A percentile compares a stretch with the other conserved stretches of the same genome.
Conservation (phyloP, 208 protist species). For the Crithidia sp. region DNA sequence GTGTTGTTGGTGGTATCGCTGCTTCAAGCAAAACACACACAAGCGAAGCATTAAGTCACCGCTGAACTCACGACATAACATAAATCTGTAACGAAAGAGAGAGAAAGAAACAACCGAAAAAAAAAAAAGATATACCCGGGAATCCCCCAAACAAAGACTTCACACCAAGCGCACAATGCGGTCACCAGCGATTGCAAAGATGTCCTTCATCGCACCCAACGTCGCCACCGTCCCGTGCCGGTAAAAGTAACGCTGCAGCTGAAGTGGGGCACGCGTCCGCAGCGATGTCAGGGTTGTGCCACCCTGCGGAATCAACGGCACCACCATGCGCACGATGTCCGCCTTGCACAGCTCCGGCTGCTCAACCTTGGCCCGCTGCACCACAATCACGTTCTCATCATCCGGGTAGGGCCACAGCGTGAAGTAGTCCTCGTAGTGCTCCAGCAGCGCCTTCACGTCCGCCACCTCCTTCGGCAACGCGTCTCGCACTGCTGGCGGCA, state of each 20-base stretch:
- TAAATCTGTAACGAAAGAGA: too few species aligned
- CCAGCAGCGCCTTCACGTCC: slow-evolving; percentile 51
- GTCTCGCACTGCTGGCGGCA: slow-evolving; percentile 66
- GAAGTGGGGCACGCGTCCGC: slow-evolving; percentile 68
- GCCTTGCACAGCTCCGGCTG: slow-evolving; percentile 48
- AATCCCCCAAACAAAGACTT: too few species aligned
- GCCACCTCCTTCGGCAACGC: slow-evolving; percentile 53
- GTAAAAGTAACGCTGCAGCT: slow-evolving; percentile 82
- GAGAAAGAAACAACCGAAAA: background rate
- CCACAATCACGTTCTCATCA: slow-evolving; percentile 59
- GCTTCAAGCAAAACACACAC: too few species aligned
- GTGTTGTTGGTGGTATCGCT: too few species aligned
- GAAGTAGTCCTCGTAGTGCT: slow-evolving; percentile 76
- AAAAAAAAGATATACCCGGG: background rate
- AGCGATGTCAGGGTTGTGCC: slow-evolving; percentile 58
- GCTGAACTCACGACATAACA: too few species aligned
- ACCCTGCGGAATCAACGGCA: slow-evolving; percentile 73
- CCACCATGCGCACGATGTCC: slow-evolving; percentile 62
- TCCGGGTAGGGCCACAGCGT: slow-evolving; percentile 77
- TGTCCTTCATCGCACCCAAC: slow-evolving; percentile 59
- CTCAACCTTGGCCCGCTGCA: slow-evolving; percentile 81
- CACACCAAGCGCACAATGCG: slow-evolving; percentile 70
- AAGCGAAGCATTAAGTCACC: too few species aligned
- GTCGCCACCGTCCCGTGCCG: slow-evolving; percentile 66
- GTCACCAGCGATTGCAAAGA: slow-evolving; percentile 69